Base-by-base conservation (phyloP, 148 eudicot genomes). In the Amaranthus cruentus region DNA sequence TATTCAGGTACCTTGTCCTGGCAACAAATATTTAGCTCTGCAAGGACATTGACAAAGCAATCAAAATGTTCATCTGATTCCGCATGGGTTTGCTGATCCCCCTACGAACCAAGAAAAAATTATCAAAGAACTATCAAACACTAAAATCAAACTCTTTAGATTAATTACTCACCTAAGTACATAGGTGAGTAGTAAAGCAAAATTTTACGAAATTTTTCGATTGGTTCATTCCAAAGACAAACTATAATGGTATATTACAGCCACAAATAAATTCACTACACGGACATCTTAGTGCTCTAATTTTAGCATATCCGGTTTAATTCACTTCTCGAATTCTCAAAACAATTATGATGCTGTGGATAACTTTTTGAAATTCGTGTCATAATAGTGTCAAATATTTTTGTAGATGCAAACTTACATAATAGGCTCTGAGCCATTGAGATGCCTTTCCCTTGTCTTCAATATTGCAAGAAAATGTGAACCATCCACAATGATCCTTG, bases 1-100 rank as follows among this genome's bases (percentile, higher is more conserved):
- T 21, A 43, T 46, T 60, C 64, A 47, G 69, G 68, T 71, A 88
- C 97, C 93, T 87, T 71, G 70, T 80, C 75, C 68, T 57, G 72
- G 55, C 75, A 79, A 72, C 55, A 54, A 69, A 71, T 53, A 67
- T 78, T 80, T 73, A 91, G 81, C 79, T 86, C 88, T 54, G 97
- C 87, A 71, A 95, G 89, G 62, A 87, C 83, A 75, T 90, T 87
- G 68, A 88, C 89, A 52, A 86, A 87, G 82, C 88, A 91, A 52
- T 88, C 98, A 76, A 88, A 90, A 67, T 73, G 42, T 52, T 79
- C 89, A 65, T 72, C 83, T 47, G 78, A 69, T 15, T 76, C 73
- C 82, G 74, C 84, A 14, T 67, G 68, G 59, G 81, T 82, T 51
- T 53, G 85, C 75, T 87, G 86, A 66, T 80, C 88, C 42, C 79